A percentile compares a stretch with the other conserved stretches of the same genome.
Conservation (phyloP, 371 early-diverging fungal genomes). For the Funneliformis caledonium region DNA sequence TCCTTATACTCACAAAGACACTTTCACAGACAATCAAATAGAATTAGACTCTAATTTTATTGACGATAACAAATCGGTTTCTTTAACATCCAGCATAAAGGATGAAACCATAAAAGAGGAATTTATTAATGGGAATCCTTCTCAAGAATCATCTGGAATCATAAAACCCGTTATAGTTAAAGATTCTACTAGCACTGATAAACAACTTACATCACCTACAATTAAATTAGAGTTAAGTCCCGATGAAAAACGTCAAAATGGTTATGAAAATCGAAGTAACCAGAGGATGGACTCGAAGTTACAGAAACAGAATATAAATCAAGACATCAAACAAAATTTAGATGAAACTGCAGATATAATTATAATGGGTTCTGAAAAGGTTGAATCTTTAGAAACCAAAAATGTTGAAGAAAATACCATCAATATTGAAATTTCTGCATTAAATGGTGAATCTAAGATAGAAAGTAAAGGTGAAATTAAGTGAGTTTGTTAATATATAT, state of each 20-base stretch:
- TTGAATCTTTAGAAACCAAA: not conserved
- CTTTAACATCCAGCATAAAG: not conserved
- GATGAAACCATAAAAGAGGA: not conserved
- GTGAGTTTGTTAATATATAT: not conserved
- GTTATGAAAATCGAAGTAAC: not conserved
- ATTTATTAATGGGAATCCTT: not conserved
- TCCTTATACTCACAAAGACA: conserved; percentile 22
- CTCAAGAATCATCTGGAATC: not conserved
- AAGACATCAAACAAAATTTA: not conserved
- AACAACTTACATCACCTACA: not conserved
- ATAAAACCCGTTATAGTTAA: not conserved
- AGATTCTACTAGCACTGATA: not conserved
- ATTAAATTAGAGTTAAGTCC: conserved; percentile 1
- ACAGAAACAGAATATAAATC: conserved; percentile 25
- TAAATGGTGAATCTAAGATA: not conserved
- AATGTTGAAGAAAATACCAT: not conserved
- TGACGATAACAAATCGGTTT: not conserved
- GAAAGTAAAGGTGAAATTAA: not conserved
- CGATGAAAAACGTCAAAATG: conserved; percentile 36
- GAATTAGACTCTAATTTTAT: not conserved
- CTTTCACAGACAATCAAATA: not conserved
- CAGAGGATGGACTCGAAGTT: conserved; percentile 23
- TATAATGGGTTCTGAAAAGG: not conserved
- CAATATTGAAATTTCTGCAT: not conserved
- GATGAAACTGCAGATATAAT: not conserved